Conservation (phyloP, 441 rosid genomes). For the Mallotus japonicus region DNA sequence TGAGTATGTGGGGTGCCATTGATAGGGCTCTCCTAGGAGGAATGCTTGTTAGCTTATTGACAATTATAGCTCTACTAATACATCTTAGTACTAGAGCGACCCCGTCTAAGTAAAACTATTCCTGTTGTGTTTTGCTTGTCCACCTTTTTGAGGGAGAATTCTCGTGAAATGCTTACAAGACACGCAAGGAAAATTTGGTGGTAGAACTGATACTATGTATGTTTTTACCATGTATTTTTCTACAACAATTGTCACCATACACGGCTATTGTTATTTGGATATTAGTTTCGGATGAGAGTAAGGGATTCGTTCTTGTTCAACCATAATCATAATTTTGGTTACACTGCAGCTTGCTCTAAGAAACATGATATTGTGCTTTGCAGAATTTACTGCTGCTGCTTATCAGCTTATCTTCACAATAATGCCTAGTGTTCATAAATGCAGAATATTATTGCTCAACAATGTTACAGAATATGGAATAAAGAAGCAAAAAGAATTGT, state of each 20-base stretch:
- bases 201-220: background rate
- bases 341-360: background rate
- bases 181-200: background rate
- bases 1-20: slow-evolving; percentile 39
- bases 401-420: background rate
- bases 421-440: background rate
- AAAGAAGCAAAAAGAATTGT: slow-evolving; percentile 28
- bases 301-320: background rate
- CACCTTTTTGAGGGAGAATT: background rate
- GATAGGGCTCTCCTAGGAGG: slow-evolving; percentile 68
- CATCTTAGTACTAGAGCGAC: slow-evolving; percentile 39
- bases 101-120: slow-evolving; percentile 24
- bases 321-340: background rate
- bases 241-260: background rate
- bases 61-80: slow-evolving; percentile 45
- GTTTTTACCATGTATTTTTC: background rate
- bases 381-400: background rate
- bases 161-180: background rate
- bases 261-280: background rate
- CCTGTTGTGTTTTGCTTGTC: slow-evolving; percentile 3
- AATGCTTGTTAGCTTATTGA: slow-evolving; percentile 53
- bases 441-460: slow-evolving; percentile 12
- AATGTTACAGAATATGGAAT: slow-evolving; percentile 19
- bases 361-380: background rate
- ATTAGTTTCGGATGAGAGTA: background rate